These are phyloP conservation scores for Protomyces lactucae-debilis DNA, from an alignment of 1,139 yeast genomes.

Conservation along the genomic window DNA sequence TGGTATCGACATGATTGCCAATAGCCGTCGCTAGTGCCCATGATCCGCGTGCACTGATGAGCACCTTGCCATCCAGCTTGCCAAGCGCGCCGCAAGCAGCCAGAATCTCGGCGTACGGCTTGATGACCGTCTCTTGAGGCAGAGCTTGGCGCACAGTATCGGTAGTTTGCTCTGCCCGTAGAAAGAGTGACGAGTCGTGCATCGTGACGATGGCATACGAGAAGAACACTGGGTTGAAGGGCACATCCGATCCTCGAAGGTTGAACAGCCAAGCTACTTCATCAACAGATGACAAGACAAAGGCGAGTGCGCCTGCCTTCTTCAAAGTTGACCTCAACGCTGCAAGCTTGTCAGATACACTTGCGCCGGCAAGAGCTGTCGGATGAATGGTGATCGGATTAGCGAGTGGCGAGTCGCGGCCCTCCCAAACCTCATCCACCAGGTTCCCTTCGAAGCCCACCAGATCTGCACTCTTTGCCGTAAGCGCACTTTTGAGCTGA, in stretches of 20 bases:
- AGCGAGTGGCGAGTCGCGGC: constrained; percentile 40
- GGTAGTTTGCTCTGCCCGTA: constrained; percentile 63
- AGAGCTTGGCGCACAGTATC: constrained; percentile 41
- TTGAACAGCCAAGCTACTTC: constrained; percentile 56
- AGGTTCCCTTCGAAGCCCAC: constrained; percentile 65
- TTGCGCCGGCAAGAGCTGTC: constrained; percentile 44
- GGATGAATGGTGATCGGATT: constrained; percentile 38
- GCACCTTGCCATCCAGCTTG: constrained; percentile 39
- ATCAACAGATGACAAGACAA: constrained; percentile 72
- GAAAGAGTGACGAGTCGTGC: constrained; percentile 54
- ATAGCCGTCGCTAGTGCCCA: constrained; percentile 72
- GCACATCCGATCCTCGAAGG: constrained; percentile 36
- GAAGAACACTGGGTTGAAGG: constrained; percentile 86
- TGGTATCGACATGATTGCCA: constrained; percentile 45
- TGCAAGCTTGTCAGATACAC: constrained; percentile 45
- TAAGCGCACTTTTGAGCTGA: constrained; percentile 37
- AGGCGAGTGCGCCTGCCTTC: constrained; percentile 44
- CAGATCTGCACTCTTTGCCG: constrained; percentile 47
- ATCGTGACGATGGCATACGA: constrained; percentile 69
- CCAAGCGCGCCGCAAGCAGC: constrained; percentile 26
- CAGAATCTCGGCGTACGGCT: constrained; percentile 40
- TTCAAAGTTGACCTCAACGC: constrained; percentile 47
- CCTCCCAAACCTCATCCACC: constrained; percentile 70
- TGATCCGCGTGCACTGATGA: constrained; percentile 63
- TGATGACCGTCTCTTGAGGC: constrained; percentile 36